These are phyloP conservation scores for Margaritispora aquatica DNA, from an alignment of 495 filamentous ascomycete genomes.

Conservation along the genomic window DNA sequence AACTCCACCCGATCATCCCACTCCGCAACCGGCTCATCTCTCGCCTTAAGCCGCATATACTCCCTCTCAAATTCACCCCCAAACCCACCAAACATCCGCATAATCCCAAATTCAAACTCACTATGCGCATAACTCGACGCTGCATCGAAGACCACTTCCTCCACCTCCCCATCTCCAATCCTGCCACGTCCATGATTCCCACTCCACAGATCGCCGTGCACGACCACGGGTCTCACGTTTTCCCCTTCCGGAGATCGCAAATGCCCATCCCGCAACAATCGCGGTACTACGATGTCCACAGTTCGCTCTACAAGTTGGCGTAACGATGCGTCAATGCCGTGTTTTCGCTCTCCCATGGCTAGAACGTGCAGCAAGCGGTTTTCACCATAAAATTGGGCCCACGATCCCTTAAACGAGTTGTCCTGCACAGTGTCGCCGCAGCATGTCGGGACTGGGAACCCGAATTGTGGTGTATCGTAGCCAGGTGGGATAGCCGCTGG, in stretches of 20 bases:
- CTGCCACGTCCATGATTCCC: conserved; percentile 70
- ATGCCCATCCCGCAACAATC: conserved; percentile 61
- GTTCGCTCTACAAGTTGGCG: conserved; percentile 56
- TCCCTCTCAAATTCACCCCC: conserved; percentile 61
- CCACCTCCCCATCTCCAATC: conserved; percentile 51
- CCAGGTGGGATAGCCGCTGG: conserved; percentile 60
- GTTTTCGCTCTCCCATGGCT: conserved; percentile 43
- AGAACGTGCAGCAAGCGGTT: conserved; percentile 64
- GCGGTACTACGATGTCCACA: conserved; percentile 56
- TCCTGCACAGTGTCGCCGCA: conserved; percentile 80
- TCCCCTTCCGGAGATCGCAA: conserved; percentile 47
- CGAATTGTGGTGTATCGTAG: conserved; percentile 57
- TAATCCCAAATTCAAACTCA: conserved; percentile 89
- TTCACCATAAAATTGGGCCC: conserved; percentile 80
- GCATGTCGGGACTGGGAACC: conserved; percentile 71
- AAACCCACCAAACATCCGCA: conserved; percentile 96
- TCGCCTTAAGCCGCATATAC: conserved; percentile 68
- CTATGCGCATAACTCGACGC: conserved; percentile 74
- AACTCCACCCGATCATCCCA: conserved; percentile 73
- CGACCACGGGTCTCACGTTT: conserved; percentile 61
- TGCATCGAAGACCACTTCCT: conserved; percentile 84
- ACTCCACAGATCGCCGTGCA: conserved; percentile 90
- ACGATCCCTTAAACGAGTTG: conserved; percentile 60
- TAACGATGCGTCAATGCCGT: conserved; percentile 59
- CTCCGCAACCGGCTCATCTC: conserved; percentile 75